Evolutionary conservation across 2,329 filamentous ascomycete species (phyloP).

Genomic region (Stachybotrys elegans): DNA sequence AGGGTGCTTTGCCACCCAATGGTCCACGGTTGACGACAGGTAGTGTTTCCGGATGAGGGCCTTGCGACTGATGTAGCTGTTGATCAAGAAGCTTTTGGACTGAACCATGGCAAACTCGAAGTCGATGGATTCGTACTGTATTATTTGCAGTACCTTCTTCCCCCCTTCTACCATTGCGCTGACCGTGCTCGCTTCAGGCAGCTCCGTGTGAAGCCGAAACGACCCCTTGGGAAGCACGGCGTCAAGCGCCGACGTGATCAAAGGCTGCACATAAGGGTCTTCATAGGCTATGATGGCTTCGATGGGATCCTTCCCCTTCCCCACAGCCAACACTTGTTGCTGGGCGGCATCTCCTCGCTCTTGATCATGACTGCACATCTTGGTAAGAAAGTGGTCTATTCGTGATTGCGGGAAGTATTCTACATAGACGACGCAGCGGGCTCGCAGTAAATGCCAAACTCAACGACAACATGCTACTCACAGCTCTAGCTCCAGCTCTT

Average conservation of each 20-base stretch:
- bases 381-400: constrained; percentile 34
- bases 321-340: constrained; percentile 13
- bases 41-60: constrained; percentile 96
- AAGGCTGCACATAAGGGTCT: constrained; percentile 81
- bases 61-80: constrained; percentile 93
- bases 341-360: constrained; percentile 6
- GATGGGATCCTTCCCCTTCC: constrained; percentile 15
- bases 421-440: background rate
- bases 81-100: constrained; percentile 61
- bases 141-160: constrained; percentile 66
- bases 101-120: constrained; percentile 69
- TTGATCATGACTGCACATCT: constrained; percentile 17
- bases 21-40: constrained; percentile 73
- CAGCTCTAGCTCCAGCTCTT: constrained; percentile 78
- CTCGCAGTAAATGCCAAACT: constrained; percentile 16
- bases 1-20: constrained; percentile 83
- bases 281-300: constrained; percentile 80
- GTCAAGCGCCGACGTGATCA: constrained; percentile 70
- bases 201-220: no score
- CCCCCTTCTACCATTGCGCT: constrained; percentile 24
- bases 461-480: constrained; percentile 55
- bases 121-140: constrained; percentile 80
- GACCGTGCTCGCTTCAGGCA: constrained; percentile 24
- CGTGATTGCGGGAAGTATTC: background rate
- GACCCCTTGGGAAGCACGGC: constrained; percentile 50